Evolutionary conservation across 148 eudicot genomes (phyloP).

Genomic region (Rhododendron williamsianum): DNA sequence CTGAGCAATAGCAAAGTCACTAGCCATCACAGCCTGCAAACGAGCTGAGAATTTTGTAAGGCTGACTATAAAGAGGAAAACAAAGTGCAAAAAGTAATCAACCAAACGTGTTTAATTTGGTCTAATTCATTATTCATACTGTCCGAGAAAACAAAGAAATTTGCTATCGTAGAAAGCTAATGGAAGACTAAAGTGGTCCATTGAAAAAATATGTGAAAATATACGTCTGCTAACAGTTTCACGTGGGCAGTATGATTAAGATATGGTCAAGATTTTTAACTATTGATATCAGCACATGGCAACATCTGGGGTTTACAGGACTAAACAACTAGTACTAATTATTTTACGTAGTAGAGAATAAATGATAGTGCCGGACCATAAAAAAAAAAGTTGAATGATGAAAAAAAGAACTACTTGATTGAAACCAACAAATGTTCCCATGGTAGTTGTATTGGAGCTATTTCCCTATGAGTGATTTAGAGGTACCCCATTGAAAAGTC

Average conservation of each 20-base stretch:
- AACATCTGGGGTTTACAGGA: neutral
- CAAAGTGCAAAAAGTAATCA: neutral
- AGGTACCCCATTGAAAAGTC: neutral
- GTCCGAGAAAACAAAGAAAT: neutral
- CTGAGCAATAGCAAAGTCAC: constrained; percentile 93
- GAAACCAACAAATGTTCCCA: no score
- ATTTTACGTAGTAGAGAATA: neutral
- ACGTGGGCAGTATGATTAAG: neutral
- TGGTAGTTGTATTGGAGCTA: neutral
- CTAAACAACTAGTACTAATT: no score
- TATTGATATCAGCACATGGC: neutral
- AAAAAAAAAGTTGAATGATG: neutral
- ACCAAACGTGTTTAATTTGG: neutral
- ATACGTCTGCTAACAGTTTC: neutral
- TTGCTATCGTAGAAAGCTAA: neutral
- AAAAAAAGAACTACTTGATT: neutral
- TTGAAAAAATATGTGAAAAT: neutral
- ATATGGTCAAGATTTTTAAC: neutral
- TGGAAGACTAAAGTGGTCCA: neutral
- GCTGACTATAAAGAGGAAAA: neutral
- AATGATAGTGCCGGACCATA: no score
- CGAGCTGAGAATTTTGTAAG: constrained; percentile 30
- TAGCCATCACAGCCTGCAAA: constrained; percentile 98
- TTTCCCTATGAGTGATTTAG: neutral
- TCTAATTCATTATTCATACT: neutral